These are phyloP conservation scores for Calcarisporium arbuscula DNA, from an alignment of 2,329 filamentous ascomycete species.

Conservation along the genomic window DNA sequence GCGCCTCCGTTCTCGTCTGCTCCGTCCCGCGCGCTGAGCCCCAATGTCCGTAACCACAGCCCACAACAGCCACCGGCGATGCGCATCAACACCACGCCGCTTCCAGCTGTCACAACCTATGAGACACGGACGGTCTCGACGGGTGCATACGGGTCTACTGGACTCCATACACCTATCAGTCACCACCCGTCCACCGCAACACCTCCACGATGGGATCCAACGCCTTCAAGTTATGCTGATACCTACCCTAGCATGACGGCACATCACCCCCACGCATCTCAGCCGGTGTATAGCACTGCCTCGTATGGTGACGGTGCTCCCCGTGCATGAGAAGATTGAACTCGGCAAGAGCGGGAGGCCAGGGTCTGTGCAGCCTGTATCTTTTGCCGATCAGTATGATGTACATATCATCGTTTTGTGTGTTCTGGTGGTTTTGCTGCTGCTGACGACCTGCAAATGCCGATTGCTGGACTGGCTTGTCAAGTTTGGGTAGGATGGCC, in stretches of 20 bases:
- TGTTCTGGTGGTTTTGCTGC: too few relatives aligned
- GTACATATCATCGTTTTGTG: too few relatives aligned
- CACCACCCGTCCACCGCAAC: conserved; percentile 30
- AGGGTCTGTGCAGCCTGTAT: too few relatives aligned
- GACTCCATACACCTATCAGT: conserved; percentile 32
- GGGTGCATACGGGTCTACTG: conserved; percentile 31
- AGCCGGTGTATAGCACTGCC: conserved; percentile 34
- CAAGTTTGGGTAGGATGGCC: too few relatives aligned
- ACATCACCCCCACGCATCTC: conserved; percentile 24
- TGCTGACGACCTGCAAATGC: too few relatives aligned
- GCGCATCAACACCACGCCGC: conserved; percentile 26
- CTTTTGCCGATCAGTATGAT: too few relatives aligned
- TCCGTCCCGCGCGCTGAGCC: conserved; percentile 36
- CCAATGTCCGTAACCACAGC: conserved; percentile 26
- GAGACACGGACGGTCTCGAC: conserved; percentile 26
- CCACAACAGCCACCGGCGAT: conserved; percentile 28
- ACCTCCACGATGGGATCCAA: conserved; percentile 34
- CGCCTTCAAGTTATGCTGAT: conserved; percentile 31
- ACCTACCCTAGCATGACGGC: conserved; percentile 31
- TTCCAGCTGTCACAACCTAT: conserved; percentile 34
- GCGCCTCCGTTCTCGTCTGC: conserved; percentile 25
- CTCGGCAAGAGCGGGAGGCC: too few relatives aligned
- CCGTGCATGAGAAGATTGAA: conserved; percentile 28
- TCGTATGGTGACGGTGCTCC: conserved; percentile 35
- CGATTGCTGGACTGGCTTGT: too few relatives aligned